Evolutionary conservation across 1,284 basidiomycete genomes (phyloP).

Genomic region (Fomitopsis schrenkii): DNA sequence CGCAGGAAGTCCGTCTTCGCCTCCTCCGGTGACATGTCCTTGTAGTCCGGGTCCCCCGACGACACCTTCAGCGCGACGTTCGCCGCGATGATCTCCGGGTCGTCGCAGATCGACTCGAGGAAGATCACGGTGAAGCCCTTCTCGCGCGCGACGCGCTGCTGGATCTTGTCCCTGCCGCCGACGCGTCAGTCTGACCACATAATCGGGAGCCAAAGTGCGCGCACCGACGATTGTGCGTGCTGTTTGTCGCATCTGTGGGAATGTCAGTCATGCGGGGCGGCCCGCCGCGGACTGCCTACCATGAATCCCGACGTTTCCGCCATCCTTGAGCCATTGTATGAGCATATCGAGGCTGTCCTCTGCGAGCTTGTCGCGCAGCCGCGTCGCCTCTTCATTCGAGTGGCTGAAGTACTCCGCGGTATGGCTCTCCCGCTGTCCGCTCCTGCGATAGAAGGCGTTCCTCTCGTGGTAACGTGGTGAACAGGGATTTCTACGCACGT

Average conservation of each 20-base stretch:
- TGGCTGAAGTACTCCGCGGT: constrained; percentile 92
- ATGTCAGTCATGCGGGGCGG: background rate
- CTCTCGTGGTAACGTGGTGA: background rate
- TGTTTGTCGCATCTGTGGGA: constrained; percentile 86
- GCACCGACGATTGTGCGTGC: constrained; percentile 72
- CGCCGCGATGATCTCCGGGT: constrained; percentile 90
- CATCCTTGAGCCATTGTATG: constrained; percentile 91
- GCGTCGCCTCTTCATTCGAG: constrained; percentile 76
- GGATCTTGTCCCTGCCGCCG: constrained; percentile 65
- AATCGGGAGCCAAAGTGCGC: constrained; percentile 5
- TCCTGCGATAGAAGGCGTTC: constrained; percentile 36
- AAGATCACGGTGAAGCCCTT: constrained; percentile 91
- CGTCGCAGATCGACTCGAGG: constrained; percentile 92
- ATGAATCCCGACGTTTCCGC: constrained; percentile 98
- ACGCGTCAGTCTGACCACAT: background rate
- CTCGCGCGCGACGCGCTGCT: constrained; percentile 82
- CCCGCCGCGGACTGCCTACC: constrained; percentile 46
- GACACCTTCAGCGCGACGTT: constrained; percentile 96
- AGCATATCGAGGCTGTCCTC: constrained; percentile 93
- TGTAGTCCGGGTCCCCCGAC: constrained; percentile 97
- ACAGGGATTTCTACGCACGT: constrained; percentile 40
- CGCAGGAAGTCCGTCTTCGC: constrained; percentile 90
- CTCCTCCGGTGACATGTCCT: constrained; percentile 79
- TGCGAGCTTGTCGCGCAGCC: constrained; percentile 80
- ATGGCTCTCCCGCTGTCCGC: constrained; percentile 86